Conservation (phyloP, 1,139 yeast genomes). For the Williopsis jadinii region DNA sequence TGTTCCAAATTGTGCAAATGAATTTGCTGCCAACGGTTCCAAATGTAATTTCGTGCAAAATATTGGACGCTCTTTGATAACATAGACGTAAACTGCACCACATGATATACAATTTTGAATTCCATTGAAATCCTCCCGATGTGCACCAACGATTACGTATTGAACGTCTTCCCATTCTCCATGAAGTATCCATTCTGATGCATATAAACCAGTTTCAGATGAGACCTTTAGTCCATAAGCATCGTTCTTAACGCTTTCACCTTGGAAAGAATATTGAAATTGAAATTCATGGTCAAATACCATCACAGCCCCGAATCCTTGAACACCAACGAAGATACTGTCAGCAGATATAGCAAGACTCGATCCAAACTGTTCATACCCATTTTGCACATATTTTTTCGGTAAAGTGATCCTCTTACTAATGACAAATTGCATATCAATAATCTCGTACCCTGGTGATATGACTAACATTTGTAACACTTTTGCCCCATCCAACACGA, state of each 20-base stretch:
- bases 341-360: slow-evolving; percentile 21
- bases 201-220: slow-evolving; percentile 24
- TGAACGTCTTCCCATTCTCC: slow-evolving; percentile 17
- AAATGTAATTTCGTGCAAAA: slow-evolving; percentile 14
- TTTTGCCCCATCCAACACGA: slow-evolving; percentile 29
- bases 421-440: slow-evolving; percentile 11
- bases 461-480: slow-evolving; percentile 16
- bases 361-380: slow-evolving; percentile 34
- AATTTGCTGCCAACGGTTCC: slow-evolving; percentile 9
- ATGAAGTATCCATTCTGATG: slow-evolving; percentile 21
- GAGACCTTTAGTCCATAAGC: slow-evolving; percentile 15
- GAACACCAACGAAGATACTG: slow-evolving; percentile 25
- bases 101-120: slow-evolving; percentile 23
- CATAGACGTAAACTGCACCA: slow-evolving; percentile 34
- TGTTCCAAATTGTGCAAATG: slow-evolving; percentile 29
- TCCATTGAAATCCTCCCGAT: slow-evolving; percentile 9
- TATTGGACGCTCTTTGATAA: slow-evolving; percentile 4
- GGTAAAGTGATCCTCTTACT: slow-evolving; percentile 19
- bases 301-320: slow-evolving; percentile 29
- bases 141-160: slow-evolving; percentile 25
- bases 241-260: neutral
- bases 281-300: slow-evolving; percentile 10
- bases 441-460: slow-evolving; percentile 2
- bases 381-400: slow-evolving; percentile 8
- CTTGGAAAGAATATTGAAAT: slow-evolving; percentile 6